Evolutionary conservation across 1,139 yeast genomes (phyloP).

Genomic region (Geotrichum carabidarum): DNA sequence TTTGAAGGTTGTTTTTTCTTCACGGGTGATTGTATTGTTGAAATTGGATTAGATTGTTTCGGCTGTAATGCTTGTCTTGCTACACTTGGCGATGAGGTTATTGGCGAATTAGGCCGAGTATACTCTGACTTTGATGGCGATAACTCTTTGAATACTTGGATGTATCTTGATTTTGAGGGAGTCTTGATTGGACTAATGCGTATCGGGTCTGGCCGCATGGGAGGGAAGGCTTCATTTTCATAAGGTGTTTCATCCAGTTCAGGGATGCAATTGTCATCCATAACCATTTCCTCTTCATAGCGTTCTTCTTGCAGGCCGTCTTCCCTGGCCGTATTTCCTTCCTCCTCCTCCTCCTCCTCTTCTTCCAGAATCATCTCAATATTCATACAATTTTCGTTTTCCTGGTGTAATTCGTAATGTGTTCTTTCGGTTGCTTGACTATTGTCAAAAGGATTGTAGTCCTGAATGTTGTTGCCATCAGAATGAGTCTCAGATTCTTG

Average conservation of each 20-base stretch:
- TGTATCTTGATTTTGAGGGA: not conserved
- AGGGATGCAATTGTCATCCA: constrained; percentile 10
- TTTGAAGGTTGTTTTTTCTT: constrained; percentile 1
- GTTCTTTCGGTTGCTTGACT: not conserved
- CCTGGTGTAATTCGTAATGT: not conserved
- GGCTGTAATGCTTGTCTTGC: constrained; percentile 2
- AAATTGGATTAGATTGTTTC: constrained; percentile 1
- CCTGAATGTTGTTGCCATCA: not conserved
- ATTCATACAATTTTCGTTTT: not conserved
- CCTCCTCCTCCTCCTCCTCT: constrained; percentile 3
- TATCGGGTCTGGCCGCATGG: constrained; percentile 1
- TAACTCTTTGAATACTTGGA: constrained; percentile 5
- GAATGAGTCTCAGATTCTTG: not conserved
- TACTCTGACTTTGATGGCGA: not conserved
- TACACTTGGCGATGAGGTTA: not conserved
- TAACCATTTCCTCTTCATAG: constrained; percentile 3
- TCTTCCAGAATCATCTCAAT: not conserved
- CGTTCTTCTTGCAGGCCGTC: not conserved
- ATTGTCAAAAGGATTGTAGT: not conserved
- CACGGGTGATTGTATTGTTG: not conserved
- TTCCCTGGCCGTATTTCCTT: not conserved
- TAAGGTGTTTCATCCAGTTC: constrained; percentile 12
- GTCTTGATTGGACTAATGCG: not conserved
- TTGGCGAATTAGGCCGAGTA: not conserved
- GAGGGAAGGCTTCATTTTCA: constrained; percentile 7